These are phyloP conservation scores for Myriosclerotinia scirpicola DNA, from an alignment of 2,329 filamentous ascomycete species.

Conservation along the genomic window DNA sequence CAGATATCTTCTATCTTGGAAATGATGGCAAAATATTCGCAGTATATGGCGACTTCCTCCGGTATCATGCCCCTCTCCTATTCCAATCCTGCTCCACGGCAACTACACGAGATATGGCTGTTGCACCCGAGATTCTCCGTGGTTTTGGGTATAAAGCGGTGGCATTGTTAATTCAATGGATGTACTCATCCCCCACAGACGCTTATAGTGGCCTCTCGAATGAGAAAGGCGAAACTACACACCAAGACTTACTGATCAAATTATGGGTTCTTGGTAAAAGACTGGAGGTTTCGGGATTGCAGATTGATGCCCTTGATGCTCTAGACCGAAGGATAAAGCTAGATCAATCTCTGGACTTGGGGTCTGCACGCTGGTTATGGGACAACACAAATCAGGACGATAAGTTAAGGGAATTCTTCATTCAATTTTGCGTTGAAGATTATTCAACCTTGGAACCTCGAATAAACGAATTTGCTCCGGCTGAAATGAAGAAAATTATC, in stretches of 20 bases:
- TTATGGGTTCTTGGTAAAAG: background rate
- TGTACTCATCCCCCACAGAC: background rate
- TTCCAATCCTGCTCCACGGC: background rate
- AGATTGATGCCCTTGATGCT: constrained; percentile 3
- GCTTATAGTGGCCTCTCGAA: background rate
- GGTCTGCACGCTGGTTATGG: background rate
- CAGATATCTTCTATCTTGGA: background rate
- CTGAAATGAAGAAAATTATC: background rate
- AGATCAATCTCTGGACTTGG: background rate
- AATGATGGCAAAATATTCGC: background rate
- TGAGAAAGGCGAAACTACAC: background rate
- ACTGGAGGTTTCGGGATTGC: background rate
- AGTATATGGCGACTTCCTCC: background rate
- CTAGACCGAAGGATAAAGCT: background rate
- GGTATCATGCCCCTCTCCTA: background rate
- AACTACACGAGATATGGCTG: background rate
- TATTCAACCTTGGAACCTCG: too few relatives aligned
- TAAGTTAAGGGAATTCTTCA: background rate
- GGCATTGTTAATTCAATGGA: constrained; percentile 2
- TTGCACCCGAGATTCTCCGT: background rate
- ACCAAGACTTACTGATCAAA: background rate
- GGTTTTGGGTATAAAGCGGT: background rate
- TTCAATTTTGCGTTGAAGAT: background rate
- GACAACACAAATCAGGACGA: background rate
- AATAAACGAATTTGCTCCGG: background rate